Conservation (phyloP, 768 basidiomycete genomes). For the Saitozyma podzolica region DNA sequence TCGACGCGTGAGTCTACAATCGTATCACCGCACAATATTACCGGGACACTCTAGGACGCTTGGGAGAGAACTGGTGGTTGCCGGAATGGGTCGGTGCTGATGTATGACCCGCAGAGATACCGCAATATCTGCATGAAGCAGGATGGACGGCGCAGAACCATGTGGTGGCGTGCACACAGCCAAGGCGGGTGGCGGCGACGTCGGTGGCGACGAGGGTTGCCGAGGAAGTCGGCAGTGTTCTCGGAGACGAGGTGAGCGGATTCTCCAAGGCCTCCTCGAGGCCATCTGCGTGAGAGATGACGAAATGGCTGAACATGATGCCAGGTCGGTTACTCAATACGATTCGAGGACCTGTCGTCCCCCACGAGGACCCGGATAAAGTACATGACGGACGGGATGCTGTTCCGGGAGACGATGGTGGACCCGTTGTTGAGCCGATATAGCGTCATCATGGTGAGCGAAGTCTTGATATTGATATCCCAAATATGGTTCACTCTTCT, state of each 20-base stretch:
- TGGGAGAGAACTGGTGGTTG: too few relatives aligned
- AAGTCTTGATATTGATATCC: not conserved
- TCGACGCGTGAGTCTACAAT: constrained; percentile 74
- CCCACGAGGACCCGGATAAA: constrained; percentile 83
- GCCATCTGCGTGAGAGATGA: not conserved
- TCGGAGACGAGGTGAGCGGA: constrained; percentile 65
- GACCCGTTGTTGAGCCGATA: constrained; percentile 90
- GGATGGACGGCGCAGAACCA: constrained; percentile 85
- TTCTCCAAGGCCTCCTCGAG: not conserved
- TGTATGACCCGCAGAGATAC: constrained; percentile 68
- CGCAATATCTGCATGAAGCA: constrained; percentile 88
- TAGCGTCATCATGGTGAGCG: constrained; percentile 86
- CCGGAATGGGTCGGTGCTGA: not conserved
- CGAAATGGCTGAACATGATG: not conserved
- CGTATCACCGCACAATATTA: constrained; percentile 10
- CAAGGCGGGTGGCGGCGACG: constrained; percentile 89
- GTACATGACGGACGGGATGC: constrained; percentile 98
- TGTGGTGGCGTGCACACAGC: constrained; percentile 89
- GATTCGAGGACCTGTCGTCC: constrained; percentile 89
- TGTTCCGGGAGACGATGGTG: constrained; percentile 88
- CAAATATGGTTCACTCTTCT: not conserved
- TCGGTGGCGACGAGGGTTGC: constrained; percentile 90
- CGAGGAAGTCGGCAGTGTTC: constrained; percentile 78
- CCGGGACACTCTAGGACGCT: not conserved
- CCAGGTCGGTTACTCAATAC: constrained; percentile 96